Evolutionary conservation across 345 rosid genomes (phyloP).

Genomic region (Camelina sativa): DNA sequence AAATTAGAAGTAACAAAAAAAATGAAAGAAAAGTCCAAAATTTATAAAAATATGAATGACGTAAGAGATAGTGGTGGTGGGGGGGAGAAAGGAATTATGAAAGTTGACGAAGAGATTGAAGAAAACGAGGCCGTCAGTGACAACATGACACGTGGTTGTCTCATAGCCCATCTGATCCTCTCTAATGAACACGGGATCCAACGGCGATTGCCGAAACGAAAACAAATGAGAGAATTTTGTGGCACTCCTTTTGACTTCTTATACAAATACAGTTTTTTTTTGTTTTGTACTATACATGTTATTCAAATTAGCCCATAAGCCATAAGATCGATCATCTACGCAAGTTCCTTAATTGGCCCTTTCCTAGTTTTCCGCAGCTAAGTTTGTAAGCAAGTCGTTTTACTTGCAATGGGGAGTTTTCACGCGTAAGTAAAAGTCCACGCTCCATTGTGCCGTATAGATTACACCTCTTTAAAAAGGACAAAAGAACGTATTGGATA

Average conservation of each 20-base stretch:
- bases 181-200: slow-evolving; percentile 32
- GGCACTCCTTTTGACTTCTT: slow-evolving; percentile 20
- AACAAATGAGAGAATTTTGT: slow-evolving; percentile 20
- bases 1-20: too few relatives aligned
- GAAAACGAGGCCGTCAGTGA: slow-evolving; percentile 30
- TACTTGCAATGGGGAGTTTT: neutral
- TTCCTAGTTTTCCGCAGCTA: slow-evolving; percentile 33
- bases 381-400: slow-evolving; percentile 9
- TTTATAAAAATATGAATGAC: slow-evolving; percentile 1
- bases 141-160: slow-evolving; percentile 33
- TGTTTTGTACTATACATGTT: slow-evolving; percentile 4
- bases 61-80: slow-evolving; percentile 34
- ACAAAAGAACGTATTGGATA: neutral
- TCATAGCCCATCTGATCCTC: neutral
- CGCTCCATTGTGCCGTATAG: neutral
- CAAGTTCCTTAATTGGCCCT: neutral
- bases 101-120: slow-evolving; percentile 36
- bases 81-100: slow-evolving; percentile 30
- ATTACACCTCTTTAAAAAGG: neutral
- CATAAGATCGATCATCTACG: neutral
- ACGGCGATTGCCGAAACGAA: slow-evolving; percentile 21
- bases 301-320: neutral
- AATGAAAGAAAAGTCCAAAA: slow-evolving; percentile 30
- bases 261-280: neutral
- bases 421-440: slow-evolving; percentile 14